Base-by-base conservation (phyloP, 805 yeast species). In the Huiozyma sinensis region DNA sequence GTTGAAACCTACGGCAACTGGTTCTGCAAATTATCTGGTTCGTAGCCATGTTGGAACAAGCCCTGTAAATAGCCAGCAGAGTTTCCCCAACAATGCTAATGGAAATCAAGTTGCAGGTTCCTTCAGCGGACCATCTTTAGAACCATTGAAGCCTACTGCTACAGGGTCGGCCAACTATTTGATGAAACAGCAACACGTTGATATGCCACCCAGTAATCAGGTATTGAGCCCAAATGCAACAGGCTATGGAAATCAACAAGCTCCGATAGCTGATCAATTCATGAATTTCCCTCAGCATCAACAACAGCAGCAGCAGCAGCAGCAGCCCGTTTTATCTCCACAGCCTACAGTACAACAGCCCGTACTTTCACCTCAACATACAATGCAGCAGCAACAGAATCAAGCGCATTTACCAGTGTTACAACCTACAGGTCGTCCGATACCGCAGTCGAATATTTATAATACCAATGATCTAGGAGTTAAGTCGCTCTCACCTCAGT, bases 1-100 rank as follows among this genome's bases (percentile, higher is more conserved):
- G 5, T 45, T 66, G 42, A 56, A 54, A 40, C 71, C 71, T 4
- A 54, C 70, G 30, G 63, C 67, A 40, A 68, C 72, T 0, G 71
- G 71, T 0, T 67, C 72, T 7, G 67, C 68, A 1, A 65, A 68
- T 29, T 58, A 63, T 37, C 45, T 63, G 33, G 48, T 64, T 43
- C 58, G 61, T 27, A 52, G 52, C 31, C 60, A 50, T 36, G 34
- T 48, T 33, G 48, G 45, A 6, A 33, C 42, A 11, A 9, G 36
- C n/a, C 9, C n/a, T 8, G 11, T 11, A 8, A 31, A 31, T 31
- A 11, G n/a, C 9, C 33, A 8, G 10, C 44, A 40, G 31, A 43
- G 29, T 39, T 17, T n/a, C 8, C 24, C 5, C 6, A 17, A n/a
- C 13, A 11, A 11, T 9, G 30, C 28, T 4, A 13, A 28, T 5